Evolutionary conservation across 495 filamentous ascomycete genomes (phyloP).

Genomic region (Aspergillus biplanus): DNA sequence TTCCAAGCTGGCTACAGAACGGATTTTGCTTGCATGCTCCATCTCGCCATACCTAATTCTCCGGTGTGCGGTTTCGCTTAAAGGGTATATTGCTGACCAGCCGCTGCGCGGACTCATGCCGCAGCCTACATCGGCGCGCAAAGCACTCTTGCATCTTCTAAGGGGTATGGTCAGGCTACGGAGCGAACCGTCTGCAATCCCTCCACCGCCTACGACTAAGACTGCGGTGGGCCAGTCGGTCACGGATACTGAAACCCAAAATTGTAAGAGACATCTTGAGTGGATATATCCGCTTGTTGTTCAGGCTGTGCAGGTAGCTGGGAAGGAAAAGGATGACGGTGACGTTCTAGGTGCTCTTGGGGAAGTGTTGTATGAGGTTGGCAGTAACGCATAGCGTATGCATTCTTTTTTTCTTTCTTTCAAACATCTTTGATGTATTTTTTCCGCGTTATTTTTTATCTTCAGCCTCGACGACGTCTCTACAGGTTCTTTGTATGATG

Average conservation of each 20-base stretch:
- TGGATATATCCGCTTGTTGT: slow-evolving; percentile 82
- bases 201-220: slow-evolving; percentile 49
- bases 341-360: slow-evolving; percentile 62
- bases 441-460: slow-evolving; percentile 2
- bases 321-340: slow-evolving; percentile 61
- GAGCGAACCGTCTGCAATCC: slow-evolving; percentile 73
- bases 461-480: too few relatives aligned
- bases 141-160: slow-evolving; percentile 75
- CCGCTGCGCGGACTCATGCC: slow-evolving; percentile 91
- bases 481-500: too few relatives aligned
- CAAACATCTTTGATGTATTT: slow-evolving; percentile 2
- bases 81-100: slow-evolving; percentile 87
- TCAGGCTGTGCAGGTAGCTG: slow-evolving; percentile 68
- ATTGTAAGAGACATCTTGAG: slow-evolving; percentile 72
- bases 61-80: slow-evolving; percentile 75
- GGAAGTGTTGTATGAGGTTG: slow-evolving; percentile 70
- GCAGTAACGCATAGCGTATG: slow-evolving; percentile 25
- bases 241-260: slow-evolving; percentile 6
- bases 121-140: slow-evolving; percentile 79
- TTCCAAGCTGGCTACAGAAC: slow-evolving; percentile 24
- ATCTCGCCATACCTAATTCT: slow-evolving; percentile 84
- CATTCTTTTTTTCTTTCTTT: too few relatives aligned
- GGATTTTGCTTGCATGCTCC: slow-evolving; percentile 69
- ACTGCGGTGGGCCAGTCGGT: slow-evolving; percentile 11
- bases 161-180: slow-evolving; percentile 63